Evolutionary conservation across 805 yeast species (phyloP).

Genomic region (Wickerhamiella galacta): DNA sequence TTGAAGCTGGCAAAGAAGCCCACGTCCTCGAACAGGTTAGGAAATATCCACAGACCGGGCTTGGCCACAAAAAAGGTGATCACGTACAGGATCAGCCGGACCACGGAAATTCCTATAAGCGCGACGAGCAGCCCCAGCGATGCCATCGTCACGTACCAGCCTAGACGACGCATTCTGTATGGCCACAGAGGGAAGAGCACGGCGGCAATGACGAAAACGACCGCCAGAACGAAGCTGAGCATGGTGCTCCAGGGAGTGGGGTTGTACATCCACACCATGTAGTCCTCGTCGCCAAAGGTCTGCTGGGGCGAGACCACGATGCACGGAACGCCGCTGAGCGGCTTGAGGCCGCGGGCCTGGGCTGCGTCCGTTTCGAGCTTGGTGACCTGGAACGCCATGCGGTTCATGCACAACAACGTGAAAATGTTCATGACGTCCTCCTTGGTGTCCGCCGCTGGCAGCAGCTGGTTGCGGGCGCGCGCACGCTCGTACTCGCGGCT

Average conservation of each 20-base stretch:
- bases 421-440: slow-evolving; percentile 46
- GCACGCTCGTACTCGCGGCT: slow-evolving; percentile 50
- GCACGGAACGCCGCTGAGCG: slow-evolving; percentile 41
- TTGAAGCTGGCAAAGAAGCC: slow-evolving; percentile 83
- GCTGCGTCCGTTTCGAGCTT: slow-evolving; percentile 45
- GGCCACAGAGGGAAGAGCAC: slow-evolving; percentile 95
- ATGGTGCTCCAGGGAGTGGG: slow-evolving; percentile 53
- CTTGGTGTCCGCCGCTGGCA: slow-evolving; percentile 35
- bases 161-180: slow-evolving; percentile 66
- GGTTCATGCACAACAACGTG: slow-evolving; percentile 50
- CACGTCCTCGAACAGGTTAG: slow-evolving; percentile 88
- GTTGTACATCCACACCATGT: slow-evolving; percentile 70
- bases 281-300: slow-evolving; percentile 29
- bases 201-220: slow-evolving; percentile 44
- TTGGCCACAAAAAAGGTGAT: slow-evolving; percentile 40
- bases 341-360: slow-evolving; percentile 54
- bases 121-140: slow-evolving; percentile 54
- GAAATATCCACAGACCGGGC: slow-evolving; percentile 89
- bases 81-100: slow-evolving; percentile 55
- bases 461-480: slow-evolving; percentile 26
- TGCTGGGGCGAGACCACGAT: slow-evolving; percentile 24
- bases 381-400: slow-evolving; percentile 56
- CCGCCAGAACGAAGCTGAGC: slow-evolving; percentile 44
- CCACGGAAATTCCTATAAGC: slow-evolving; percentile 62
- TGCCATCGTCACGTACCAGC: slow-evolving; percentile 75